phyloP scores from a whole-genome alignment of 2,329 filamentous ascomycete genomes.

The Eutypa lata region DNA sequence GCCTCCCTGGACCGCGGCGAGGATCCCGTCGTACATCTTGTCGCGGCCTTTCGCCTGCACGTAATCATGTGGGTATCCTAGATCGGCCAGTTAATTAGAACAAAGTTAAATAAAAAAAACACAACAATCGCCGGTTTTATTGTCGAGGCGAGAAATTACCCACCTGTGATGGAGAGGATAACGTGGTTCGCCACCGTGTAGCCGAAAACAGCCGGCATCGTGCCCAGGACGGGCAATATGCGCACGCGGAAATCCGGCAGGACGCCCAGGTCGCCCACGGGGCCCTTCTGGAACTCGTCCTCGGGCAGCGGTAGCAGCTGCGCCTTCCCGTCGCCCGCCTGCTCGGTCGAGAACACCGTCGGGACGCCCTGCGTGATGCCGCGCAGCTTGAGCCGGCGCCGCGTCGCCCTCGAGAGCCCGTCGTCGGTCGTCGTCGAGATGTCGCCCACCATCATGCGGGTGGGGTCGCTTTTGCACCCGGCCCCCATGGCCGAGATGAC shows the following conservation, averaged over 20 bases:
- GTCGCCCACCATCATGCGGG: conserved; percentile 83
- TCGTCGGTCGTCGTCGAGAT: conserved; percentile 88
- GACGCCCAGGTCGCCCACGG: conserved; percentile 81
- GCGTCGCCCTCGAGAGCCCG: conserved; percentile 78
- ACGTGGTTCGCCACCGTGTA: conserved; percentile 90
- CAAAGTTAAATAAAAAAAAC: conserved; percentile 1
- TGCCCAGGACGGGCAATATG: conserved; percentile 92
- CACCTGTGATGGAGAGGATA: conserved; percentile 68
- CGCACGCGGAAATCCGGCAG: conserved; percentile 89
- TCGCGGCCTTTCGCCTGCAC: conserved; percentile 76
- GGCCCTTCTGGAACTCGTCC: conserved; percentile 82
- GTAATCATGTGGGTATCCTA: conserved; percentile 84
- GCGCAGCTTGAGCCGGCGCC: conserved; percentile 71
- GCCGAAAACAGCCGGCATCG: conserved; percentile 96
- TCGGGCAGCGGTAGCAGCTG: conserved; percentile 82
- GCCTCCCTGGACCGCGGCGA: conserved; percentile 69
- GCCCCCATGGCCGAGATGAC: conserved; percentile 97
- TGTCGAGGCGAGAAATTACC: neutral
- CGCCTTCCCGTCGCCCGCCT: conserved; percentile 86
- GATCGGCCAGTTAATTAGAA: conserved; percentile 4
- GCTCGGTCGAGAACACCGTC: conserved; percentile 89
- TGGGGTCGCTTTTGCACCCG: conserved; percentile 85
- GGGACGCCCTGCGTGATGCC: conserved; percentile 85
- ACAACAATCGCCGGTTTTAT: too few species aligned
- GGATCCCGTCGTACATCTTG: conserved; percentile 86